Percentiles rank a stretch among this genome's conserved stretches.
These are phyloP conservation scores for Lathyrus oleraceus DNA, from an alignment of 306 rosid species.

Conservation along the genomic window DNA sequence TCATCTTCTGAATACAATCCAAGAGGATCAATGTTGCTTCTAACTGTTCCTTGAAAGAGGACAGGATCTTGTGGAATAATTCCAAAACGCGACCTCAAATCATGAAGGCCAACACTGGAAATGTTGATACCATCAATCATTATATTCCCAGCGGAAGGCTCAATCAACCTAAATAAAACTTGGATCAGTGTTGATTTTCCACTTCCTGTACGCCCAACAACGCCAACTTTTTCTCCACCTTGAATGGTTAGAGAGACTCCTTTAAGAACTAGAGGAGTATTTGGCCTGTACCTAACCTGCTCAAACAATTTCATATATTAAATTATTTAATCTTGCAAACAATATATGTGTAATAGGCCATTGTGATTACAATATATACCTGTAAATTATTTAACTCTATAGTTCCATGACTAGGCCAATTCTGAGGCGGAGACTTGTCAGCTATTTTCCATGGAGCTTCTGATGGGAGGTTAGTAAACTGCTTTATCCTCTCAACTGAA, in stretches of 20 bases:
- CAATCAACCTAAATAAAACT: conserved; percentile 83
- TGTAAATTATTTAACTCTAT: conserved; percentile 64
- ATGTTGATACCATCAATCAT: conserved; percentile 69
- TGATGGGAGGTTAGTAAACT: conserved; percentile 67
- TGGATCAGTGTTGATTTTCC: conserved; percentile 90
- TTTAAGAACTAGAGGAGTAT: conserved; percentile 77
- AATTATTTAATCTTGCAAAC: background rate
- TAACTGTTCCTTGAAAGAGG: conserved; percentile 83
- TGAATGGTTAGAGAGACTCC: conserved; percentile 66
- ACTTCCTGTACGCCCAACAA: conserved; percentile 89
- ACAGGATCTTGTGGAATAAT: conserved; percentile 96
- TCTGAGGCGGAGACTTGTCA: conserved; percentile 59
- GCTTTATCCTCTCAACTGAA: conserved; percentile 81
- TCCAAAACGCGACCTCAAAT: conserved; percentile 81
- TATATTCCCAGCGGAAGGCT: conserved; percentile 76
- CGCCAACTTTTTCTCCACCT: conserved; percentile 89
- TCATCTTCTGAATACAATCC: conserved; percentile 74
- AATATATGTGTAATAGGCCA: background rate
- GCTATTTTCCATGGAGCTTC: conserved; percentile 76
- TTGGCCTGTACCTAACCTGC: conserved; percentile 81
- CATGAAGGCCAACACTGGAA: conserved; percentile 71
- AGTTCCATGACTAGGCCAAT: conserved; percentile 75
- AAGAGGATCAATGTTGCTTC: conserved; percentile 76
- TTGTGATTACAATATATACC: conserved; percentile 47
- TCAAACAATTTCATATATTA: background rate